These are phyloP conservation scores for Lentinus brumalis DNA, from an alignment of 768 basidiomycete species.

Conservation along the genomic window DNA sequence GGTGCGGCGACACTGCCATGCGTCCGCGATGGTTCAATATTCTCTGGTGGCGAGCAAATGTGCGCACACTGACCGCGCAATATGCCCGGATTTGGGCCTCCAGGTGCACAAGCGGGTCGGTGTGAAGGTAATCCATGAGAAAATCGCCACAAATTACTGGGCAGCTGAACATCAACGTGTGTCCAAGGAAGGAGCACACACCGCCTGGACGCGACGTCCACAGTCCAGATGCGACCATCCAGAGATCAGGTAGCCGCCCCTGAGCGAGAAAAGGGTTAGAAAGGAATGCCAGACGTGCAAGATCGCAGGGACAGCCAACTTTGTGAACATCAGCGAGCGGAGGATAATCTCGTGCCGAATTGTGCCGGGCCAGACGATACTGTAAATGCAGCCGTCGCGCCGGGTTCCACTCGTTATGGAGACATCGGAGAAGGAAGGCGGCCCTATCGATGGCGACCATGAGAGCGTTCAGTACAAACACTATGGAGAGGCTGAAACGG, in stretches of 20 bases:
- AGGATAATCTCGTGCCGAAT: not conserved
- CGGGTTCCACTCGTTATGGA: not conserved
- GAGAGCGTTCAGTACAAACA: not conserved
- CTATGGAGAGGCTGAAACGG: not conserved
- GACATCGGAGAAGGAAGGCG: not conserved
- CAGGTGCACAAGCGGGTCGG: not conserved
- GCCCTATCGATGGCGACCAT: constrained; percentile 1
- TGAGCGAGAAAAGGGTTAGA: too few species aligned
- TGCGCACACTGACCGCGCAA: not conserved
- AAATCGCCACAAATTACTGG: not conserved
- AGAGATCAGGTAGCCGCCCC: too few species aligned
- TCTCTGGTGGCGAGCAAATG: not conserved
- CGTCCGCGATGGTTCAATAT: not conserved
- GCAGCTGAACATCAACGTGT: not conserved
- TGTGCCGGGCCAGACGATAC: not conserved
- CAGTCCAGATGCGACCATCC: too few species aligned
- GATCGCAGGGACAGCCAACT: not conserved
- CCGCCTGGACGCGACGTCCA: too few species aligned
- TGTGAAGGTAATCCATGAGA: not conserved
- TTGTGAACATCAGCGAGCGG: not conserved
- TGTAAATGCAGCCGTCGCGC: not conserved
- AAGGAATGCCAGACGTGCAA: not conserved
- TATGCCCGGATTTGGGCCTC: not conserved
- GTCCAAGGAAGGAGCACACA: too few species aligned
- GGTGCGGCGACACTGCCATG: not conserved